Base-by-base conservation (phyloP, 2,329 filamentous ascomycete species). In the Didymella segeticola region DNA sequence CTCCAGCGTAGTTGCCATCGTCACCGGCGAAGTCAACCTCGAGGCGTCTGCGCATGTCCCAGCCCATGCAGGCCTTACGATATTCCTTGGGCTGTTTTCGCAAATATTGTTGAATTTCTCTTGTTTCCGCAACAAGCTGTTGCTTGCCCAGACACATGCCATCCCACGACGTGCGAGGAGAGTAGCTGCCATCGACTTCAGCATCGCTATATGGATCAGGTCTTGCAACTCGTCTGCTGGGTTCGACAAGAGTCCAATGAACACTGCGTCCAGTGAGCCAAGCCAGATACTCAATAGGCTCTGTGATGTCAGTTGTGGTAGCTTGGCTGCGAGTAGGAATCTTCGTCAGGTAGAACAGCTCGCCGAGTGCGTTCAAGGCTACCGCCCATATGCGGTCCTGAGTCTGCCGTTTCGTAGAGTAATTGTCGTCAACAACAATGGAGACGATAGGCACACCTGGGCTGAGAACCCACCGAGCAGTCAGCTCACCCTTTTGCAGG, bases 401-500 rank as follows among this genome's bases (percentile, higher is more conserved):
- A 4, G 83, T 78, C 69, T 88, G 87, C 25, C 93, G 87, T 63
- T 86, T 88, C 22, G 82, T 74, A 42, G 83, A 93, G 73, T 92
- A 95, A 46, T 86, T 86, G 23, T 96, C 92, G 66, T 99, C 95
- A 6, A 96, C 84, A 37, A 85, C 85, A 56, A 99, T 86, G 1
- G 86, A 85, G 47, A 97, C 83, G 57, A 99, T 95, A 0, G 95
- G 95, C 3, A 98, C 92, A 33, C 95, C 95, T 2, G 95, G 95
- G 68, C 91, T 92, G 11, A 98, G 80, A 9, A 91, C 87, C 93
- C 93, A 98, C 62, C 89, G 89, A 27, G 90, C 90, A 31, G 91
- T 96, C 61, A 95, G 66, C 47, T 96, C 89, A 4, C 92, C 92
- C 33, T 86, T 85, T 30, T 82, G 80, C 59, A 88, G 85, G 51